Base-by-base conservation (phyloP, 2,329 filamentous ascomycete species). In the Emydomyces testavorans region DNA sequence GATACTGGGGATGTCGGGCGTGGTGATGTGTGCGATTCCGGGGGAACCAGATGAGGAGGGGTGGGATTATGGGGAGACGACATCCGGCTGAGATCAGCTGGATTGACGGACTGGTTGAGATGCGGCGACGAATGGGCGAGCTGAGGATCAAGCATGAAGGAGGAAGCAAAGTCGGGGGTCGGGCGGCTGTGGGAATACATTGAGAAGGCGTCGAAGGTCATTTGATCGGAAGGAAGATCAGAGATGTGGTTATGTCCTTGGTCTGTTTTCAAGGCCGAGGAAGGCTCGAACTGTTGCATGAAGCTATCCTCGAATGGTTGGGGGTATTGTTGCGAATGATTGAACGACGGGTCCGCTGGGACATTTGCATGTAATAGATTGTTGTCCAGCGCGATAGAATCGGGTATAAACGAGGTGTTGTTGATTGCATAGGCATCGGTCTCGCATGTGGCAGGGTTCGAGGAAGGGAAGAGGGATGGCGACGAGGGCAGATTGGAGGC, bases 1-100 rank as follows among this genome's bases (percentile, higher is more conserved):
- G 51, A 52, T 32, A 43, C 36, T 6, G 50, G 50, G 10, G 51
- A 52, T 21, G 48, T 36, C 20, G 51, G 43, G 10, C 51, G 51
- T n/a, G 51, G 51, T 8, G 50, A 52, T 1, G 47, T 24, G 29
- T 31, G 31, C 11, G 43, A 40, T 39, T 52, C 51, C 5, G 51
- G 51, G 20, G 51, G 48, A 6, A 39, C 35, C 18, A 52, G 39
- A 28, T 52, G 51, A 6, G 51, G 51, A n/a, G 51, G 48, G 4
- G 48, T 36, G 6, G 51, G 51, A 65, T 66, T 76, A 56, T 63
- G 65, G 16, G 68, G 67, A n/a, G 67, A 68, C 43, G 70, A 64
- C 46, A 66, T 66, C 52, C 66, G 69, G 53, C 66, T 63, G 34
- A 73, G 57, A 50, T 73, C 69, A 29, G 66, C 69, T 4, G 70